Evolutionary conservation across 306 rosid genomes (phyloP), one percentile per base, ranked within the genome.

Genomic region (Nissolia schottii): DNA sequence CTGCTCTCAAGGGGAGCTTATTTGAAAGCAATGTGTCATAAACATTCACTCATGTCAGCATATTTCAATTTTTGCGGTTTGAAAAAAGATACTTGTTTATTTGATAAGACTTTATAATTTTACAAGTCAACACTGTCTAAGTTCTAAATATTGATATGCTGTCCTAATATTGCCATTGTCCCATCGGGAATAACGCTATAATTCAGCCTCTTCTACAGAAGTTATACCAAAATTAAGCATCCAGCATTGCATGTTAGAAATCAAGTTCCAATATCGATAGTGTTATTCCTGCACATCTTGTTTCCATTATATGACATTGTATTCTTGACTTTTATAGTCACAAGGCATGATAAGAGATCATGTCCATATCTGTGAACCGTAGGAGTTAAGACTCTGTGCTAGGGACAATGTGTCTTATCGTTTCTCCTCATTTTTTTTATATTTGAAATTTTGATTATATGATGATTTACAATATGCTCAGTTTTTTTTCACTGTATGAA

Each of bases 101-200:
- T 73, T 67, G 50, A 51, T 61, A 31, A 2, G 25, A 31, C 53
- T 13, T 46, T 56, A 6, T 15, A 58, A 49, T 54, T 67, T 24
- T 64, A 35, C 22, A 29, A 40, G 11, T 50, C 45, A 15, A 16
- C 14, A 3, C 25, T 13, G 45, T 27, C 3, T 23, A 40, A 29
- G 67, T 71, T 31, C 35, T 48, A 13, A 48, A 29, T 59, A 15
- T 61, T 48, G 31, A 76, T 75, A 45, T 70, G 56, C 45, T 19
- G 32, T 56, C 67, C 7, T 41, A 57, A 41, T 27, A 34, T 28
- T 71, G 45, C 12, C 51, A 29, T 40, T 55, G 20, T n/a, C n/a
- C n/a, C n/a, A n/a, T n/a, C n/a, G n/a, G 7, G 22, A 20, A 50
- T 15, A 32, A 32, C 34, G 23, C 32, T 31, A 68, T 50, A 20